Evolutionary conservation across 768 basidiomycete genomes (phyloP), one percentile per base, ranked within the genome.

Genomic region (Cubamyces sp.): DNA sequence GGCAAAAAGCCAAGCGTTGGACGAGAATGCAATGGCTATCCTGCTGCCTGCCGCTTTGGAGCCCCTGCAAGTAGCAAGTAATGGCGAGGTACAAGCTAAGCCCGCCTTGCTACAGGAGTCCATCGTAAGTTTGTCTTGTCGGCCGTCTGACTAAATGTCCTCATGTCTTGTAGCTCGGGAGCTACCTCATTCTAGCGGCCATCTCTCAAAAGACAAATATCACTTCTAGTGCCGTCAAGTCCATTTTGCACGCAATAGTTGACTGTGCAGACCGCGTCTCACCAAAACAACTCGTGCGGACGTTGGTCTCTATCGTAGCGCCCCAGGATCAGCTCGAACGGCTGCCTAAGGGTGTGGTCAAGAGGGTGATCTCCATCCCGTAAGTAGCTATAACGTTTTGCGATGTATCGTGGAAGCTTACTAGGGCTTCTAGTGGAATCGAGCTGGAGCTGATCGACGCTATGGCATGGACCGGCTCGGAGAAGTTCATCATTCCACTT

Each of bases 161-260:
- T 19, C 52, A 60, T 40, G 26, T 21, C 21, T 52, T 5, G 25
- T 18, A 91, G 90, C 80, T 95, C 14, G 89, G 86, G 47, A 85
- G 84, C 66, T 91, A 89, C 68, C 81, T 94, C 60, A 79, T 95
- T 9, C 76, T 95, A 0, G 84, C 87, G 0, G 79, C 86, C 0
- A 78, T 96, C 23, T 85, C 90, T 0, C 85, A 86, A 64, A 88
- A 86, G 74, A 83, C 83, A 54, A 77, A 79, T 14, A 68, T 96
- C 37, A 79, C 84, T 1, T 66, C 83, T 0, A 70, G 82, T 19
- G 91, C 89, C 0, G 62, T 93, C 57, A 83, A 82, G 58, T 78
- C 81, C 2, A 81, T 94, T 19, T 62, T 92, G 9, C 71, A 71
- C 34, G 71, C 81, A 2, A 85, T 93, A 75, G 69, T 82, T 4